Conservation (phyloP, 192 early-diverging fungal species). For the Podochytrium sp. region DNA sequence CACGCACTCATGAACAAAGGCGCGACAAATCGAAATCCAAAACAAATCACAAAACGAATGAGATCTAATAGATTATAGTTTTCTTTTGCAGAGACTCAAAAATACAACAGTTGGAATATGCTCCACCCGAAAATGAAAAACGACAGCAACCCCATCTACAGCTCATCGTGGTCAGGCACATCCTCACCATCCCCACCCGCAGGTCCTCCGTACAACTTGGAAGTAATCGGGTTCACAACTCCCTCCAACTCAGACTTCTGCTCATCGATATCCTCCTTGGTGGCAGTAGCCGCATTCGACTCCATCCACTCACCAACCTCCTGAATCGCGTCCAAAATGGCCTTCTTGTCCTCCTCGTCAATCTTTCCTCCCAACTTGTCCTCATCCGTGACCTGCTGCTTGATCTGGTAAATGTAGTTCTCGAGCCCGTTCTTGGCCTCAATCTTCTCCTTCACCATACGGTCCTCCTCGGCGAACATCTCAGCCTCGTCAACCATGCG, state of each 20-base stretch:
- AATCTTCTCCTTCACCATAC: constrained; percentile 77
- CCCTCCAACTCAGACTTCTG: constrained; percentile 93
- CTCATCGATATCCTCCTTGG: constrained; percentile 98
- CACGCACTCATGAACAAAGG: too few species aligned
- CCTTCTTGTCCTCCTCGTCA: constrained; percentile 86
- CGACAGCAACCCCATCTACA: too few species aligned
- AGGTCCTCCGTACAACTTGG: constrained; percentile 82
- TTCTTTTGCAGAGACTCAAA: too few species aligned
- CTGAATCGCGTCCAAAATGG: constrained; percentile 81
- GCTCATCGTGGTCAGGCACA: constrained; percentile 74
- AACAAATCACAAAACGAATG: too few species aligned
- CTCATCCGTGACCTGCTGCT: constrained; percentile 86
- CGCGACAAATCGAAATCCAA: too few species aligned
- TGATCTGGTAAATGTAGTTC: constrained; percentile 89
- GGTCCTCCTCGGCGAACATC: constrained; percentile 91
- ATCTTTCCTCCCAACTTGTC: constrained; percentile 85
- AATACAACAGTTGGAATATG: too few species aligned
- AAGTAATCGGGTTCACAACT: constrained; percentile 91
- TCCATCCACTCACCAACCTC: constrained; percentile 84
- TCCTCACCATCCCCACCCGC: constrained; percentile 49
- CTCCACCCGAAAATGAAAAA: too few species aligned
- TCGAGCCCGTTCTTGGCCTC: constrained; percentile 91
- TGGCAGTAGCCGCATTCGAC: constrained; percentile 74
- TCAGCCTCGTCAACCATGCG: constrained; percentile 97
- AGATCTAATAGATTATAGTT: too few species aligned